Conservation (phyloP, 306 rosid genomes). For the Sesbania bispinosa region DNA sequence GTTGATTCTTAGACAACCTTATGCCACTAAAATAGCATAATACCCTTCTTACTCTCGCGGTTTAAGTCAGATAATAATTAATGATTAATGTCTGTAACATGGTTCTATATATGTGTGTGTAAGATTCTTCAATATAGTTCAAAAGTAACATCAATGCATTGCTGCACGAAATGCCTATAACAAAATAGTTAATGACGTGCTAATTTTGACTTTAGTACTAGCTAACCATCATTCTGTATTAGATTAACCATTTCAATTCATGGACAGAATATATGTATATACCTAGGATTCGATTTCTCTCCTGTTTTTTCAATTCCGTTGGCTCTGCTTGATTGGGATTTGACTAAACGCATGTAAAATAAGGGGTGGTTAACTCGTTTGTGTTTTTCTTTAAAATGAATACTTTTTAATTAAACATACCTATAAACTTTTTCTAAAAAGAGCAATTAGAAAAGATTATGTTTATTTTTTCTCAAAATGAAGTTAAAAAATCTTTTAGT, state of each 20-base stretch:
- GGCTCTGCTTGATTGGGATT: not conserved
- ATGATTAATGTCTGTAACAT: not conserved
- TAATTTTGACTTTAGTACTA: constrained; percentile 19
- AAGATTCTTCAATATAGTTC: constrained; percentile 19
- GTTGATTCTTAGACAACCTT: constrained; percentile 5
- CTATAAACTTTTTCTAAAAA: too few species aligned
- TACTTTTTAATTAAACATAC: too few species aligned
- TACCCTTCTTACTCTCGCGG: too few species aligned
- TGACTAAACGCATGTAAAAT: not conserved
- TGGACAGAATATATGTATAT: not conserved
- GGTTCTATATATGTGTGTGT: not conserved
- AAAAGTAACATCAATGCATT: constrained; percentile 29
- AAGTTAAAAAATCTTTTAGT: too few species aligned
- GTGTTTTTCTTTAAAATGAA: too few species aligned
- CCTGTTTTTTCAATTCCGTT: not conserved
- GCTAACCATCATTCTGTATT: not conserved
- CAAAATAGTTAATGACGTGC: constrained; percentile 29
- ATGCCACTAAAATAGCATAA: constrained; percentile 23
- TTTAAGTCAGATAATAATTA: not conserved
- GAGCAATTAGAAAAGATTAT: too few species aligned
- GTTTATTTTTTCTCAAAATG: too few species aligned
- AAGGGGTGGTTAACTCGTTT: too few species aligned
- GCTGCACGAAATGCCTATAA: constrained; percentile 29
- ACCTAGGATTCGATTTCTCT: not conserved
- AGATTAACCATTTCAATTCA: not conserved